Conservation (phyloP, 2,329 filamentous ascomycete species). For the Neodidymelliopsis sp. region DNA sequence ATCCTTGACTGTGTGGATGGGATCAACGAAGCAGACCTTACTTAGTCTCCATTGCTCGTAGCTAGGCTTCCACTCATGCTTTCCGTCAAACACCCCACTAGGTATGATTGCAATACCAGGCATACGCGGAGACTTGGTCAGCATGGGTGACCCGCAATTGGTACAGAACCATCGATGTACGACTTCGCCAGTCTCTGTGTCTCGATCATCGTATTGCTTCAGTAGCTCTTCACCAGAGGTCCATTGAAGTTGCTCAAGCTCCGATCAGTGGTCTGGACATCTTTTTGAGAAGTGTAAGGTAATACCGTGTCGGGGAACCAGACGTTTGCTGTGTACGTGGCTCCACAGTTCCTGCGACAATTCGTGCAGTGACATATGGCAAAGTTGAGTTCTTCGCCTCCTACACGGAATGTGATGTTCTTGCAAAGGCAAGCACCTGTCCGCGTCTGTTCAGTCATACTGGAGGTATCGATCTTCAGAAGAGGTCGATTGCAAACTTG, state of each 20-base stretch:
- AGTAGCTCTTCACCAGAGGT: slow-evolving; percentile 5
- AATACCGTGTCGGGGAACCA: slow-evolving; percentile 12
- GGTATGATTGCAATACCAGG: slow-evolving; percentile 10
- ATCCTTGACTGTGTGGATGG: slow-evolving; percentile 3
- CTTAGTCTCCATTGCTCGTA: slow-evolving; percentile 17
- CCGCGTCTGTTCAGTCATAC: background rate
- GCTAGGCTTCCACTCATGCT: slow-evolving; percentile 13
- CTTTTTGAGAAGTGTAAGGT: too few species aligned
- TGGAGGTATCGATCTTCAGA: background rate
- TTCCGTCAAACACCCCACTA: slow-evolving; percentile 12
- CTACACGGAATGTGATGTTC: slow-evolving; percentile 3
- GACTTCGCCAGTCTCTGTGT: slow-evolving; percentile 14
- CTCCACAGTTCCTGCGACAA: slow-evolving; percentile 7
- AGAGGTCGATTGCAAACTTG: too few species aligned
- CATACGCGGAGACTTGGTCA: slow-evolving; percentile 14
- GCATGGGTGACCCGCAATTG: slow-evolving; percentile 15
- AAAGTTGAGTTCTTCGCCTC: slow-evolving; percentile 12
- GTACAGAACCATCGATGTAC: slow-evolving; percentile 11
- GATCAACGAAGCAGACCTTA: slow-evolving; percentile 13
- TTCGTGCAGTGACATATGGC: slow-evolving; percentile 14
- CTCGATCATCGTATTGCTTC: slow-evolving; percentile 13
- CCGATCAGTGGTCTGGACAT: background rate
- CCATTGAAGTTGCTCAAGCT: slow-evolving; percentile 7
- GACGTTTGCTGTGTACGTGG: slow-evolving; percentile 13
- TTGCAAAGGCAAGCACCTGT: slow-evolving; percentile 16